Base-by-base conservation (phyloP, 1,284 basidiomycete species). In the Lentinula novae-zelandiae region DNA sequence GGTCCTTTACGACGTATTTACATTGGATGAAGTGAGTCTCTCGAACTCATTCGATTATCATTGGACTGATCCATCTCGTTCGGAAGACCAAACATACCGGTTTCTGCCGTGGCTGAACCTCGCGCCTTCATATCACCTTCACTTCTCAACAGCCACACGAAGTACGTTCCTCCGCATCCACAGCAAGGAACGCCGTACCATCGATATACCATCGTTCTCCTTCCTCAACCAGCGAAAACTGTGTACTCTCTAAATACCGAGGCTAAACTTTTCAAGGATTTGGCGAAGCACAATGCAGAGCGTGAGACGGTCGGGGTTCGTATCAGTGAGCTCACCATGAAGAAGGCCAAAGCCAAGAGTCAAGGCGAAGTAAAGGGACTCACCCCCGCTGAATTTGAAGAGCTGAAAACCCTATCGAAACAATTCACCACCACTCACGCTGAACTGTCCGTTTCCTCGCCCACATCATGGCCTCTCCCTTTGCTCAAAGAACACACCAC, bases 141-240 rank as follows among this genome's bases (percentile, higher is more conserved):
- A n/a, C 40, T 56, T 5, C 65, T 74, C 70, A 68, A 79, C 58
- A 72, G 78, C 0, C 86, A 89, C 65, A 86, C 90, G 1, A 73
- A 78, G 10, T 96, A 95, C 69, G 76, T 95, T 60, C 91, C 94
- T 2, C 95, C 95, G 3, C 93, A 96, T 68, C 95, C 95, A 4
- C 89, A 93, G 69, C 81, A 82, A 38, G 93, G 93, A 51, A 89
- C 92, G 5, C 85, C 85, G 0, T 94, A 93, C 74, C 94, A 96
- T 75, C 89, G 95, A 60, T 96, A 95, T 73, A 85, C 86, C 1
- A 67, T 88, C 31, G 75, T 96, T 20, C 77, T 96, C 33, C 80
- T 95, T 55, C 87, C 86, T n/a, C 93, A 96, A 67, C 76, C 78
- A 46, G 72, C 79, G 12, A 63, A 63, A 36, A 46, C 60, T 5